Evolutionary conservation across 2,329 filamentous ascomycete species (phyloP), one percentile per base, ranked within the genome.

Genomic region (Fonsecaea monophora): DNA sequence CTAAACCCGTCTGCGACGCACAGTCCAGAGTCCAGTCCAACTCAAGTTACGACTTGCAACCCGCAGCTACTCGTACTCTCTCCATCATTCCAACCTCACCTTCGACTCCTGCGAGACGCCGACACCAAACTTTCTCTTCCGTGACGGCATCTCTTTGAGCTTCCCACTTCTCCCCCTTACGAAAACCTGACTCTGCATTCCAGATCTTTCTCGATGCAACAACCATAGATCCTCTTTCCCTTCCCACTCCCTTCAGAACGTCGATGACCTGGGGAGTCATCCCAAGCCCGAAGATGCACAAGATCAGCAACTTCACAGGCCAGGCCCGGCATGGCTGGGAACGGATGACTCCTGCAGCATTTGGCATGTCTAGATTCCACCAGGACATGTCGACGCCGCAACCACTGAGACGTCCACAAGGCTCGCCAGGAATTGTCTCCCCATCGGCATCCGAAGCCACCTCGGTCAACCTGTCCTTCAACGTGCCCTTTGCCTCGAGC

Each of bases 401-500:
- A 71, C 80, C 83, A 67, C 79, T 85, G 75, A 87, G 88, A 79
- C 86, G 87, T 71, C 77, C 84, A 76, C 75, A 84, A 75, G 82
- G 76, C 60, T 73, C 76, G 42, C 71, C 76, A 25, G 77, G 86
- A 65, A 83, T 87, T 70, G 82, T 88, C 76, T 84, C 89, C 74
- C 89, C 90, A 72, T 87, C 90, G 66, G 89, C 90, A 71, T 84
- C 89, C 70, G 86, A 90, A 76, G 91, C 94, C 77, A 85, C 89
- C 60, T 89, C 88, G 72, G 92, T 98, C 79, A 92, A 96, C 80
- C 90, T 97, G 78, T 94, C 92, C 71, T 98, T 99, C 88, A 98
- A 97, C 78, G 91, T 99, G 57, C 95, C 95, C 68, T 97, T 98
- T 81, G 90, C 93, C 73, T 96, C 92, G 71, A 94, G 94, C 75